Evolutionary conservation across 192 early-diverging fungal species (phyloP), one percentile per base, ranked within the genome.

Genomic region (Coemansia sp.): DNA sequence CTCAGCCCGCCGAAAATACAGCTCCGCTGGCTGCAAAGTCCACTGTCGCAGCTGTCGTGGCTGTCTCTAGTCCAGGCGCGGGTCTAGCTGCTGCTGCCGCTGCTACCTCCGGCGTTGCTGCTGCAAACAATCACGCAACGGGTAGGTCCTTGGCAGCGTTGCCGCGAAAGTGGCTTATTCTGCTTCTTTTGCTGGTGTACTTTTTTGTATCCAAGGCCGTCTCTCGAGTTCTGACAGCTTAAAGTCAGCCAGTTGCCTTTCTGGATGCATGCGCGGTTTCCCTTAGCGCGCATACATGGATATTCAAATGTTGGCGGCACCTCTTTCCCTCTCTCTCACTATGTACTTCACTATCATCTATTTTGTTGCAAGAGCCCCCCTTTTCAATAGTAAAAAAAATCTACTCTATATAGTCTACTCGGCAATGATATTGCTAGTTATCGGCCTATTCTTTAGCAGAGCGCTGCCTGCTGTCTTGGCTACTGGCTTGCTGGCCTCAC

Each of bases 81-180:
- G 57, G 57, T 34, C 13, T 58, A 27, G 60, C 46, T 63, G 69
- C 57, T 12, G 64, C 69, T 22, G 27, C 62, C 2, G 64, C 69
- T 22, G 27, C 43, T 44, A 44, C 62, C 24, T 22, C 49, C 9
- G 49, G 49, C 5, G 49, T 52, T 22, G 65, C 60, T 27, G 65
- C 46, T 27, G 53, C 20, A 36, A 64, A 62, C 61, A 52, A 46
- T 50, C n/a, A 43, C 52, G 62, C 63, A 11, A 66, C 71, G n/a
- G 70, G 67, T 9, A 46, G 62, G 34, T 41, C 70, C 16, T 41
- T 76, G 66, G 49, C 80, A 0, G 63, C 66, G 11, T 41, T 71
- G 52, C 69, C 80, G 24, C 66, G 80, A 60, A 82, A 77, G 65
- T 82, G 80, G 80, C 64, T 82, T 65, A 74, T 82, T 64, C 58